These are phyloP conservation scores for Gilbertella persicaria DNA, from an alignment of 371 early-diverging fungal genomes.

Conservation along the genomic window DNA sequence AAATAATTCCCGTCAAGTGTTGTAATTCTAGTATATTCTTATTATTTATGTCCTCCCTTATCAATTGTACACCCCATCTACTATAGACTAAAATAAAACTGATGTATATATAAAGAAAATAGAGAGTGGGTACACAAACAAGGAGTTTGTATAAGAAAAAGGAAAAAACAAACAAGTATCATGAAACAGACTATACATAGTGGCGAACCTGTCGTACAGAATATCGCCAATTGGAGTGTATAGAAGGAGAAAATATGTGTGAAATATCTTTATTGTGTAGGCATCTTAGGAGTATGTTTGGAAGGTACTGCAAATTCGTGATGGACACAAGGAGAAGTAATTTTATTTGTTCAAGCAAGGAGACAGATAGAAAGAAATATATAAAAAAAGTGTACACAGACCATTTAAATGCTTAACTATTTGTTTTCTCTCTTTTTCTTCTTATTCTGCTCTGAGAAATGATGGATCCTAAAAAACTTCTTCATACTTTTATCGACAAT, in stretches of 20 bases:
- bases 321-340: no score
- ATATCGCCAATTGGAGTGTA: no score
- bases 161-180: not conserved
- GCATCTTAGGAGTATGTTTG: no score
- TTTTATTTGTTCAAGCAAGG: no score
- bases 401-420: not conserved
- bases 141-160: not conserved
- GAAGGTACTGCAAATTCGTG: not conserved
- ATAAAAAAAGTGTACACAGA: slow-evolving; percentile 5
- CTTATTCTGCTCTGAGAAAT: slow-evolving; percentile 1
- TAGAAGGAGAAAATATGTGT: no score
- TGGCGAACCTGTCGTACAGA: no score
- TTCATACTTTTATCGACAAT: slow-evolving; percentile 36
- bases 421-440: not conserved
- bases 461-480: slow-evolving; percentile 21
- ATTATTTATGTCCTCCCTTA: not conserved
- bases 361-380: not conserved
- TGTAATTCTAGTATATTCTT: not conserved
- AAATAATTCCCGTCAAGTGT: slow-evolving; percentile 1
- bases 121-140: no score
- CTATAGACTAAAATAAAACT: no score
- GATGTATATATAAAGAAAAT: no score
- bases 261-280: no score
- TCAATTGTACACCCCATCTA: not conserved
- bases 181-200: not conserved